Base-by-base conservation (phyloP, 1,284 basidiomycete species). In the Mycena sp. region DNA sequence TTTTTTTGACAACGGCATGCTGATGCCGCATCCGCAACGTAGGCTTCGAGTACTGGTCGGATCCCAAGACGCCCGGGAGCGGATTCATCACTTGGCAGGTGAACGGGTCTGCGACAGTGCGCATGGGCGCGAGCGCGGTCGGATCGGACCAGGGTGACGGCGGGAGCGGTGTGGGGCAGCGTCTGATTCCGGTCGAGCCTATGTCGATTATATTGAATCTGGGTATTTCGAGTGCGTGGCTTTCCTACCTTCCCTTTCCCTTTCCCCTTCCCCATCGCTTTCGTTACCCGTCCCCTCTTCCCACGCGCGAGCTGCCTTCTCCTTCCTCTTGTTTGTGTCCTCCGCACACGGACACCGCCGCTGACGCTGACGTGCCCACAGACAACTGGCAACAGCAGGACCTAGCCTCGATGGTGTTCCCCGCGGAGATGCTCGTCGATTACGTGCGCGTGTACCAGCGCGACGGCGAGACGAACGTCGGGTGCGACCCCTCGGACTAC, bases 141-240 rank as follows among this genome's bases (percentile, higher is more conserved):
- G 85, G 78, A 0, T 78, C 88, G 5, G 90, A 92, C 70, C 72
- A 64, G 37, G 79, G 78, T 0, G 49, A 76, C 0, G 74, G 75
- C 43, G 81, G 81, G 1, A 79, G 77, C 26, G 78, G 80, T 32
- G 81, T 94, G n/a, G 79, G 80, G 1, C 85, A 87, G 66, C 75
- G 92, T 61, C 71, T 92, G 38, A 86, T 94, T 9, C 83, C 91
- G 1, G 87, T 91, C 70, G 93, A 94, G 71, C 92, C 92, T 2
- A 89, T 86, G 84, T 84, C 83, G 58, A 81, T 91, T 65, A 78
- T 90, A 37, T 54, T 91, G 61, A 91, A 91, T 71, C 76, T 90
- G 70, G 89, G 88, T 30, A 85, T 90, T 61, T 87, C 88, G 14
- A 78, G 86, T 90, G 67, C 52, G 83, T n/a, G n/a, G n/a, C n/a